A percentile compares a stretch with the other conserved stretches of the same genome.
Evolutionary conservation across 2,329 filamentous ascomycete species (phyloP).

Genomic region (Colletotrichum horii): DNA sequence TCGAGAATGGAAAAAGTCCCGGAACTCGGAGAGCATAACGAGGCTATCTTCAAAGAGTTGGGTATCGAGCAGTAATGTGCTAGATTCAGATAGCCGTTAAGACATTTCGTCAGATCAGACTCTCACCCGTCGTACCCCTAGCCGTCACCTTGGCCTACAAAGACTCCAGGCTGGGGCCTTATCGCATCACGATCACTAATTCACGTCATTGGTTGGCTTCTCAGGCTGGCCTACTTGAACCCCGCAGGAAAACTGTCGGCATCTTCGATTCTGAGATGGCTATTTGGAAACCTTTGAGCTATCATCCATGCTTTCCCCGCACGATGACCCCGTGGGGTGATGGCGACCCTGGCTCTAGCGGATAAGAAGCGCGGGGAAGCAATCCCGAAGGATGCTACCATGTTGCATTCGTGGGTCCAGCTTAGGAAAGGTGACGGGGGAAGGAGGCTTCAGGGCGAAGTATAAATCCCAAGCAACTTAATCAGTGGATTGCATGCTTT

Average conservation of each 20-base stretch:
- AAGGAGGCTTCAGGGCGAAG: background rate
- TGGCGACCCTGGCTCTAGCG: background rate
- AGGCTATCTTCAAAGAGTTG: constrained; percentile 7
- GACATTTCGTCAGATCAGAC: background rate
- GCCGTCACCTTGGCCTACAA: background rate
- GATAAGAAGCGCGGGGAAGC: background rate
- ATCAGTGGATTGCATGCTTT: background rate
- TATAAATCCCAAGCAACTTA: background rate
- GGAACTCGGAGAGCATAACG: constrained; percentile 11
- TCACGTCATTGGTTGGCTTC: background rate
- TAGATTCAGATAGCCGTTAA: background rate
- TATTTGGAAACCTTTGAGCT: background rate
- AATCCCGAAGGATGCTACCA: background rate
- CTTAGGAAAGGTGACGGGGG: background rate
- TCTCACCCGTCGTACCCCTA: background rate
- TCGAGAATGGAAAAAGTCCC: constrained; percentile 14
- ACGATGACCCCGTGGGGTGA: background rate
- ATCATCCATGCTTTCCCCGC: background rate
- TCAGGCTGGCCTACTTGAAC: background rate
- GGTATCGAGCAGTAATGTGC: background rate
- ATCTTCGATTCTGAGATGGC: background rate
- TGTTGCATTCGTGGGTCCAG: background rate
- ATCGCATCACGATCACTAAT: background rate
- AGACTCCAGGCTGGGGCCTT: background rate
- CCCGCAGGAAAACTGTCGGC: background rate